These are phyloP conservation scores for Cytidiella melzeri DNA, from an alignment of 768 basidiomycete species.

Conservation along the genomic window DNA sequence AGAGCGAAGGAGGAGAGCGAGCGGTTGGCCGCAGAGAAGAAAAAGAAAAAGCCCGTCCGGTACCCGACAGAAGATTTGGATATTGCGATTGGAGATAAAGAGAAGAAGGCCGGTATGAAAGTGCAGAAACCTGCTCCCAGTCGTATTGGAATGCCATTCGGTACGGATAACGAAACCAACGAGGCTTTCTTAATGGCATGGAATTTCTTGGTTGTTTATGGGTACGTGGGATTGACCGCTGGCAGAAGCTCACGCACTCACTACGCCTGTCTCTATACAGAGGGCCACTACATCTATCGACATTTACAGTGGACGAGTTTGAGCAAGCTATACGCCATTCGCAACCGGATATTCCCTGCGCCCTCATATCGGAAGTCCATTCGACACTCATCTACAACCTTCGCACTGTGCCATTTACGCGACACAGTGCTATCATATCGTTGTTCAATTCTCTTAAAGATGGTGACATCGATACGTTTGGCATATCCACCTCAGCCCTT, in stretches of 20 bases:
- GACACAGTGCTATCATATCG: conserved; percentile 71
- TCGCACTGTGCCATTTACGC: conserved; percentile 71
- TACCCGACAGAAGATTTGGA: conserved; percentile 94
- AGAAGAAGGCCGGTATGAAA: conserved; percentile 73
- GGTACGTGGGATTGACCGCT: conserved; percentile 43
- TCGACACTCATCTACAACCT: conserved; percentile 84
- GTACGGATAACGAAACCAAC: conserved; percentile 55
- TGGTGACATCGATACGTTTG: conserved; percentile 40
- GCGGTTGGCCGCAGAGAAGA: conserved; percentile 66
- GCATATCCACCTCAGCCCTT: conserved; percentile 58
- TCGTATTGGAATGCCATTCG: conserved; percentile 60
- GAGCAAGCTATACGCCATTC: conserved; percentile 82
- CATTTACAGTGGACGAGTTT: conserved; percentile 90
- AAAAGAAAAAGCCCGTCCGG: conserved; percentile 85
- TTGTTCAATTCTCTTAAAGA: conserved; percentile 42
- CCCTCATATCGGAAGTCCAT: conserved; percentile 83
- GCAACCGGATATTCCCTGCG: conserved; percentile 58
- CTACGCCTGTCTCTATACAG: conserved; percentile 32
- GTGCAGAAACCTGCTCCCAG: conserved; percentile 63
- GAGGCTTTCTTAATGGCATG: conserved; percentile 87
- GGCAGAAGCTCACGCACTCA: conserved; percentile 2
- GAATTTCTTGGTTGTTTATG: conserved; percentile 92
- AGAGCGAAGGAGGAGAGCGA: conserved; percentile 67
- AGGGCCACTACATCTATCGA: conserved; percentile 79
- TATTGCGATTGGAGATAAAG: conserved; percentile 71